Conservation (phyloP, 106 monocot genomes). For the Dioscorea dumetorum region DNA sequence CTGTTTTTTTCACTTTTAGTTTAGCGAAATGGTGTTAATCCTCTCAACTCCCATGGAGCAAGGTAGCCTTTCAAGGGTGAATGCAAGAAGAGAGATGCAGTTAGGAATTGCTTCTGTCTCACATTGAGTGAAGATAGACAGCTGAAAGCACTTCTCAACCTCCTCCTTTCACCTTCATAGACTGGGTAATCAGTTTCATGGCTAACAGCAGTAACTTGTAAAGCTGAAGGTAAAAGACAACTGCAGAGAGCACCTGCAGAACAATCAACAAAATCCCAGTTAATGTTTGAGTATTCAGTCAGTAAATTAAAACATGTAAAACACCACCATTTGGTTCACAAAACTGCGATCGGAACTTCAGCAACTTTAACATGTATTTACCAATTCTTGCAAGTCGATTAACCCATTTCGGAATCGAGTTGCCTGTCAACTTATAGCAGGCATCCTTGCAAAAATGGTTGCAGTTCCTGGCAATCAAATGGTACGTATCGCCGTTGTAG, state of each 20-base stretch:
- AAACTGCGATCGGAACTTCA: no score
- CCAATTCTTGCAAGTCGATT: constrained; percentile 87
- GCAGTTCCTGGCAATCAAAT: constrained; percentile 84
- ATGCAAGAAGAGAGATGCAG: constrained; percentile 31
- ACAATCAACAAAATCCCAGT: neutral
- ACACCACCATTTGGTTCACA: no score
- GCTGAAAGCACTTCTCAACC: constrained; percentile 41
- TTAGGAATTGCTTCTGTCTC: constrained; percentile 27
- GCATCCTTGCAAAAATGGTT: constrained; percentile 91
- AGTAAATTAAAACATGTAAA: no score
- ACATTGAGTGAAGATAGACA: constrained; percentile 55
- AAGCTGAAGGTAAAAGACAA: constrained; percentile 53
- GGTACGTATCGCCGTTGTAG: constrained; percentile 76
- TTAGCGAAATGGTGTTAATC: constrained; percentile 5
- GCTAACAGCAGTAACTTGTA: constrained; percentile 41
- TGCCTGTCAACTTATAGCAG: constrained; percentile 82
- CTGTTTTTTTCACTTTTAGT: neutral
- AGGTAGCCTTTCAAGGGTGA: constrained; percentile 32
- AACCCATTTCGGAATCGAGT: constrained; percentile 81
- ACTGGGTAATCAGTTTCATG: constrained; percentile 37
- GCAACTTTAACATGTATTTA: no score
- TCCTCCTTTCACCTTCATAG: constrained; percentile 44
- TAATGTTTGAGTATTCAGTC: no score
- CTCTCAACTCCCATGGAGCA: constrained; percentile 22
- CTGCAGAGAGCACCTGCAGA: constrained; percentile 63